Evolutionary conservation across 106 monocot genomes (phyloP).

Genomic region (Acorus calamus): DNA sequence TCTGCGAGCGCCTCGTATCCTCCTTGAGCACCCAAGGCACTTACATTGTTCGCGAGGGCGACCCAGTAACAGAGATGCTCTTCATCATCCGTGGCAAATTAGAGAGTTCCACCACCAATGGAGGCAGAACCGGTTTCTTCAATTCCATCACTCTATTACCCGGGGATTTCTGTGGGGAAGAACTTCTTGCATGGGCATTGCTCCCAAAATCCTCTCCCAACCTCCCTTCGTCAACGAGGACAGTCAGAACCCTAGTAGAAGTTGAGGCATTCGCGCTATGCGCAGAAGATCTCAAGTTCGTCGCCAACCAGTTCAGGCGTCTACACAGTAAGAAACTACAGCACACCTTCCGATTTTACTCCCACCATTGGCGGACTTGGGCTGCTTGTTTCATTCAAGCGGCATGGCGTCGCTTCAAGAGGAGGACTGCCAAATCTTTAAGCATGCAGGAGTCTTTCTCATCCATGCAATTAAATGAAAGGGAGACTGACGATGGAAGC

Average conservation of each 20-base stretch:
- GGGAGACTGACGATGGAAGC: conserved; percentile 10
- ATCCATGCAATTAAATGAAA: conserved; percentile 18
- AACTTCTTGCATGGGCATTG: conserved; percentile 75
- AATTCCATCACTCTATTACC: conserved; percentile 63
- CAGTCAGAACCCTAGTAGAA: conserved; percentile 52
- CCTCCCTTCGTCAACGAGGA: conserved; percentile 63
- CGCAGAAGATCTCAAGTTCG: conserved; percentile 88
- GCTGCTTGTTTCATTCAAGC: conserved; percentile 76
- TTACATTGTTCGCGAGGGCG: conserved; percentile 77
- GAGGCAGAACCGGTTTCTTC: conserved; percentile 82
- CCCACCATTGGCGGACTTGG: conserved; percentile 84
- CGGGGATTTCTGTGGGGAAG: conserved; percentile 87
- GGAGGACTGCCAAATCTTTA: conserved; percentile 44
- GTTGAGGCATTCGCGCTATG: conserved; percentile 71
- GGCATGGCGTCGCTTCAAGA: conserved; percentile 68
- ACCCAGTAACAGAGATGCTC: conserved; percentile 83
- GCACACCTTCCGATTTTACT: conserved; percentile 77
- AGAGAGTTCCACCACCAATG: conserved; percentile 90
- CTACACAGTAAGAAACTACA: conserved; percentile 87
- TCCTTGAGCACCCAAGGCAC: conserved; percentile 62
- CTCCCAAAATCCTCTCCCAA: conserved; percentile 53
- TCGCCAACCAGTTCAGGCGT: conserved; percentile 70
- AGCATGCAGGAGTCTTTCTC: conserved; percentile 45
- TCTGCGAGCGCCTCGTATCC: conserved; percentile 83
- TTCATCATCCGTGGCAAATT: conserved; percentile 73